Evolutionary conservation across 73 alveolate genomes (phyloP), one percentile per base, ranked within the genome.

Genomic region (Tetrahymena thermophila): DNA sequence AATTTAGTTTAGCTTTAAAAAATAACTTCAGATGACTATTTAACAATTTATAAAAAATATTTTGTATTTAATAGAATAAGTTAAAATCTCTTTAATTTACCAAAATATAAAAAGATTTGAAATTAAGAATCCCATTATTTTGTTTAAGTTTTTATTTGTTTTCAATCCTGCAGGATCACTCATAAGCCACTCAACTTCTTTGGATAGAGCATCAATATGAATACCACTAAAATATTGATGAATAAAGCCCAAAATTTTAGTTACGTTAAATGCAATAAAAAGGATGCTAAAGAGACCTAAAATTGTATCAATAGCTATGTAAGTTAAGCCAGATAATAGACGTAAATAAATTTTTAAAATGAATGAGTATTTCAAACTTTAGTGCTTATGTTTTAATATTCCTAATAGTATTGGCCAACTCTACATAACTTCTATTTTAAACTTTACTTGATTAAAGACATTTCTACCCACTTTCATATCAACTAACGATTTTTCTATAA

Each of bases 111-210:
- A 96, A 14, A 97, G 94, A 42, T 94, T 96, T 83, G 97, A 94
- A 42, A 97, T 97, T 84, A 94, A 71, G 85, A 85, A 58, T 9
- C 99, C 99, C 37, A 98, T 50, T 40, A 97, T 96, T 50, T 95
- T 93, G 94, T 97, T 98, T 34, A 98, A 94, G n/a, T 97, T 96
- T 19, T 97, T 96, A 58, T 98, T 98, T 5, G 99, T 98, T 94
- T 98, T 98, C 35, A 98, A 94, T 43, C 99, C 99, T 8, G 98
- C 99, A 35, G 99, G 99, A 31, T 96, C 89, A 25, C 98, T 98
- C 98, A 97, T 98, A 23, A 98, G 97, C 98, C 98, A 98, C 37
- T 97, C 96, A 0, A 97, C 97, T 97, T 98, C 97, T 93, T 96
- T 85, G 7, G 94, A 94, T 10, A 98, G 93, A 28, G 97, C 99